Conservation (phyloP, 129 eudicot genomes). For the Arctium minus region DNA sequence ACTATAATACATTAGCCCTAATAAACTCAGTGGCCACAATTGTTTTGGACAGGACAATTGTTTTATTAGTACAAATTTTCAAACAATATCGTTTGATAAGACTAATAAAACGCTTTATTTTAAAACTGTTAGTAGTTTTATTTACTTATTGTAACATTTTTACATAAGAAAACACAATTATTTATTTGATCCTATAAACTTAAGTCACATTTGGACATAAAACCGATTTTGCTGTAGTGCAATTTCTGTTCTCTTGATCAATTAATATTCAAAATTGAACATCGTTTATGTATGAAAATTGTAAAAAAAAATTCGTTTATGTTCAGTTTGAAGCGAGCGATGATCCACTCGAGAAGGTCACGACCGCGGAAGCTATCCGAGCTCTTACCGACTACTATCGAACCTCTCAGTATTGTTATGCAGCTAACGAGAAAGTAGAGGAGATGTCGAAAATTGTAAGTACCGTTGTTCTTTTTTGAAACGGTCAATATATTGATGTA, state of each 20-base stretch:
- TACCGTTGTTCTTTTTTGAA: not conserved
- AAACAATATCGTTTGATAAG: too few relatives aligned
- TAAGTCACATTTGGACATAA: not conserved
- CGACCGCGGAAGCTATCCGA: slow-evolving; percentile 89
- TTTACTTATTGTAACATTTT: not conserved
- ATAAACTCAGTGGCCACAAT: too few relatives aligned
- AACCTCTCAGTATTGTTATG: slow-evolving; percentile 62
- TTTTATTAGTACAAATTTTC: too few relatives aligned
- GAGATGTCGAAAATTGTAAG: slow-evolving; percentile 84
- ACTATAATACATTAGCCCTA: too few relatives aligned
- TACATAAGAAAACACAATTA: too few relatives aligned
- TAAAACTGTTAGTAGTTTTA: not conserved
- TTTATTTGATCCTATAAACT: too few relatives aligned
- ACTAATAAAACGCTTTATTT: not conserved
- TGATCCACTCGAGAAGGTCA: slow-evolving; percentile 85
- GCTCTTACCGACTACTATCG: slow-evolving; percentile 62
- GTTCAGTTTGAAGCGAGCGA: slow-evolving; percentile 74
- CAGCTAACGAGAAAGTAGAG: slow-evolving; percentile 69
- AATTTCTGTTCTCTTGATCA: not conserved
- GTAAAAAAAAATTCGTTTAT: not conserved
- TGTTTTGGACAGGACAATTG: too few relatives aligned
- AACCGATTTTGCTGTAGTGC: not conserved
- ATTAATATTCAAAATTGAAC: not conserved
- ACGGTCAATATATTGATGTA: not conserved
- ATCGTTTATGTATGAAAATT: not conserved